A percentile compares a stretch with the other conserved stretches of the same genome.
Evolutionary conservation across 176 grass and related monocot genomes (phyloP).

Genomic region (Triticum timopheevii): DNA sequence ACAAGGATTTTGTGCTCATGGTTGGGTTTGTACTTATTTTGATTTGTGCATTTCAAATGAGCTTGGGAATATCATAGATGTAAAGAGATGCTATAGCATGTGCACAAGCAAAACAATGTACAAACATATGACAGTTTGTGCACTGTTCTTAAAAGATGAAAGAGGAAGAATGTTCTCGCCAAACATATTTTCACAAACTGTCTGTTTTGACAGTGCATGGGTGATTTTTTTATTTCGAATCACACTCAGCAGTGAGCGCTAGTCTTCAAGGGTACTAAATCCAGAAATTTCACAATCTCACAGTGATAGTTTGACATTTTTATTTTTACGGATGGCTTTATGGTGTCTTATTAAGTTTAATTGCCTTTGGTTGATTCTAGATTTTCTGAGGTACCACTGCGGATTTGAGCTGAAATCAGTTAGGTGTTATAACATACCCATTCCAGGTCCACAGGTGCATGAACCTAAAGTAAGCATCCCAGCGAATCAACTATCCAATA

Average conservation of each 20-base stretch:
- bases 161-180: neutral
- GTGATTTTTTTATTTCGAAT: neutral
- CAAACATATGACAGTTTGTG: neutral
- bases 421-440: neutral
- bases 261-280: constrained; percentile 15
- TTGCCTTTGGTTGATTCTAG: neutral
- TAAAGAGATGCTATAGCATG: neutral
- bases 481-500: neutral
- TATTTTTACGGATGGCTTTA: constrained; percentile 11
- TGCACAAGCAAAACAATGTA: neutral
- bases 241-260: neutral
- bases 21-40: constrained; percentile 3
- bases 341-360: neutral
- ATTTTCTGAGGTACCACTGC: constrained; percentile 3
- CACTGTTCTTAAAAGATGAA: neutral
- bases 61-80: neutral
- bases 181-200: neutral
- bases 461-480: neutral
- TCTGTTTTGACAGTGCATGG: neutral
- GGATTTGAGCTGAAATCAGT: neutral
- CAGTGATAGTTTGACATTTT: neutral
- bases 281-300: constrained; percentile 2
- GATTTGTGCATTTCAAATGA: neutral
- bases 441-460: constrained; percentile 7
- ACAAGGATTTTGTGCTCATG: neutral